Evolutionary conservation across 345 rosid species (phyloP).

Genomic region (Odontarrhena argentea): DNA sequence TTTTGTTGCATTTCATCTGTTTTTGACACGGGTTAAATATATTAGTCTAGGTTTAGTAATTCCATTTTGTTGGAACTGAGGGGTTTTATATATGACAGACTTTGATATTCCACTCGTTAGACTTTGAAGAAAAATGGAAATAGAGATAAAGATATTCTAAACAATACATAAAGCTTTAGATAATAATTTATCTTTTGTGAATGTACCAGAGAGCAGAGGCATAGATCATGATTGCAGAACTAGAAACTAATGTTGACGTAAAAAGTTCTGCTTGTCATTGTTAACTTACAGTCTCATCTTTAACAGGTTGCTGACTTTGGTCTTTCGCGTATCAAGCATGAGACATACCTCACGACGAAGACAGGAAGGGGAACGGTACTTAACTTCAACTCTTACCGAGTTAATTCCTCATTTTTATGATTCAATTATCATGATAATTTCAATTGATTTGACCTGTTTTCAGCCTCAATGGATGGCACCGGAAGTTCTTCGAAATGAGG

Average conservation of each 20-base stretch:
- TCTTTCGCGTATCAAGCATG: slow-evolving; percentile 88
- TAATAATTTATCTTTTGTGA: background rate
- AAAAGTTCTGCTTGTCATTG: slow-evolving; percentile 13
- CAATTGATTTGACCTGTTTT: slow-evolving; percentile 29
- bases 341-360: slow-evolving; percentile 77
- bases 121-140: slow-evolving; percentile 1
- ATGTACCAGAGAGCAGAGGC: slow-evolving; percentile 11
- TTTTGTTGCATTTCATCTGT: slow-evolving; percentile 8
- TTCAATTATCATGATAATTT: slow-evolving; percentile 6
- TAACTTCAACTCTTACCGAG: slow-evolving; percentile 4
- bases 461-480: slow-evolving; percentile 99
- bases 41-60: slow-evolving; percentile 12
- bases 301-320: slow-evolving; percentile 97
- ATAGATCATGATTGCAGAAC: slow-evolving; percentile 7
- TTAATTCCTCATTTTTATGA: slow-evolving; percentile 20
- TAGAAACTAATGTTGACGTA: slow-evolving; percentile 10
- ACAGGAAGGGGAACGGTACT: slow-evolving; percentile 93
- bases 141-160: slow-evolving; percentile 15
- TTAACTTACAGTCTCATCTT: slow-evolving; percentile 25
- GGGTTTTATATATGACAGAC: slow-evolving; percentile 14
- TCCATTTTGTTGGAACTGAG: slow-evolving; percentile 3
- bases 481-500: slow-evolving; percentile 91
- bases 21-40: slow-evolving; percentile 5
- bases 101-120: background rate
- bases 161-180: background rate